Evolutionary conservation across 176 grass and related monocot species (phyloP).

Genomic region (Otatea glauca): DNA sequence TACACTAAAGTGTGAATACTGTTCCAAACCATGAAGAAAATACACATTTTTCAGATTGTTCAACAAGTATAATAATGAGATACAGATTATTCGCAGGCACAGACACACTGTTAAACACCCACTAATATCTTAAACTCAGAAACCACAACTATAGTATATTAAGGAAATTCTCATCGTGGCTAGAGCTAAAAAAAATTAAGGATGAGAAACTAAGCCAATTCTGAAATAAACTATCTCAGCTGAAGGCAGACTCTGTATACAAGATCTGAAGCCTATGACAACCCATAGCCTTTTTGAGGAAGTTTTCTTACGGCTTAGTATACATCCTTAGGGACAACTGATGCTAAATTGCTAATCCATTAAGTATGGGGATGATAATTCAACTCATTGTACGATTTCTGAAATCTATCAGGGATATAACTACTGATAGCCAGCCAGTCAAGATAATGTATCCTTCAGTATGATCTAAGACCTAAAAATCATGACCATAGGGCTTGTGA

Average conservation of each 20-base stretch:
- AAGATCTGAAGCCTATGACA: not conserved
- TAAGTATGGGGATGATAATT: constrained; percentile 19
- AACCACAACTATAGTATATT: not conserved
- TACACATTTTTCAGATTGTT: not conserved
- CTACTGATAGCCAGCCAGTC: not conserved
- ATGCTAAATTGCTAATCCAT: not conserved
- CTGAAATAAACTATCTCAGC: not conserved
- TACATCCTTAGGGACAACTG: not conserved
- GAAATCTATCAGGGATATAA: constrained; percentile 11
- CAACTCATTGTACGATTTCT: not conserved
- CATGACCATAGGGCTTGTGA: not conserved
- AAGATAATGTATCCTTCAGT: not conserved
- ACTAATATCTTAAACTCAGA: not conserved
- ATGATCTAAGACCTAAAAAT: constrained; percentile 3
- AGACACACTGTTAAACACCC: not conserved
- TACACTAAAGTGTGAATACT: not conserved
- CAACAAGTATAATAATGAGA: constrained; percentile 15
- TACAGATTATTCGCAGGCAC: not conserved
- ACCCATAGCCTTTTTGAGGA: not conserved
- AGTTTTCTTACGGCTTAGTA: not conserved
- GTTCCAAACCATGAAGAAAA: not conserved
- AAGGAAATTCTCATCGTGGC: not conserved
- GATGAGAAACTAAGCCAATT: not conserved
- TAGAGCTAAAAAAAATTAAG: not conserved
- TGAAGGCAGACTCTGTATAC: not conserved